Evolutionary conservation across 2,329 filamentous ascomycete species (phyloP).

Genomic region (Lasiodiplodia sp.): DNA sequence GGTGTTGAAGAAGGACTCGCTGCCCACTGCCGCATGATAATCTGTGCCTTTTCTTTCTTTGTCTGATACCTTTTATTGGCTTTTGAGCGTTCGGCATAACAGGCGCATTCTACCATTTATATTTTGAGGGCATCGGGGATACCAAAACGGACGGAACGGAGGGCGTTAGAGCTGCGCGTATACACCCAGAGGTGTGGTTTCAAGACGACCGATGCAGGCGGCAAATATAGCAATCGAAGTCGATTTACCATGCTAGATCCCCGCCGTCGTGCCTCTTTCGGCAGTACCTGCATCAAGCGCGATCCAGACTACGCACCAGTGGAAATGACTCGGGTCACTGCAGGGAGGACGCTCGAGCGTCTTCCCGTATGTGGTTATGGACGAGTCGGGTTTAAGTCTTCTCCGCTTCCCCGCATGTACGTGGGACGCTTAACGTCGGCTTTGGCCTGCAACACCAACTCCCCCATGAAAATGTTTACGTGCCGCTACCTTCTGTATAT

Average conservation of each 20-base stretch:
- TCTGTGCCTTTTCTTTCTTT: neutral
- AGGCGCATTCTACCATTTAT: constrained; percentile 16
- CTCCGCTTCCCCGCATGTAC: constrained; percentile 27
- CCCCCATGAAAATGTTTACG: constrained; percentile 19
- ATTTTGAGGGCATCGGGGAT: constrained; percentile 17
- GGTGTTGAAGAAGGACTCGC: constrained; percentile 38
- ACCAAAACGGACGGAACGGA: constrained; percentile 13
- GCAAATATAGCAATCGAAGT: constrained; percentile 19
- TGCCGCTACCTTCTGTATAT: neutral
- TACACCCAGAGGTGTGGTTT: neutral
- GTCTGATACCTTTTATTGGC: neutral
- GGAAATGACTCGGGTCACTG: constrained; percentile 10
- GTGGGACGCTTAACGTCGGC: constrained; percentile 29
- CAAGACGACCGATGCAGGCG: neutral
- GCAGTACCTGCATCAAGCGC: constrained; percentile 18
- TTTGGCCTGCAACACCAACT: constrained; percentile 20
- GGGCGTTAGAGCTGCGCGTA: constrained; percentile 18
- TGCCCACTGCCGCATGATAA: constrained; percentile 17
- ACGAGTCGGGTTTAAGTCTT: constrained; percentile 9
- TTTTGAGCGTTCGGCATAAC: constrained; percentile 20
- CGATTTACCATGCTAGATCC: constrained; percentile 4
- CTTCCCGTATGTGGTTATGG: constrained; percentile 4
- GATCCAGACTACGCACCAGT: neutral
- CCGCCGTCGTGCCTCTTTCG: neutral
- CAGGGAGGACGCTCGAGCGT: constrained; percentile 1